These are phyloP conservation scores for Vaccinium vitisidaea DNA, from an alignment of 148 eudicot species.

Conservation along the genomic window DNA sequence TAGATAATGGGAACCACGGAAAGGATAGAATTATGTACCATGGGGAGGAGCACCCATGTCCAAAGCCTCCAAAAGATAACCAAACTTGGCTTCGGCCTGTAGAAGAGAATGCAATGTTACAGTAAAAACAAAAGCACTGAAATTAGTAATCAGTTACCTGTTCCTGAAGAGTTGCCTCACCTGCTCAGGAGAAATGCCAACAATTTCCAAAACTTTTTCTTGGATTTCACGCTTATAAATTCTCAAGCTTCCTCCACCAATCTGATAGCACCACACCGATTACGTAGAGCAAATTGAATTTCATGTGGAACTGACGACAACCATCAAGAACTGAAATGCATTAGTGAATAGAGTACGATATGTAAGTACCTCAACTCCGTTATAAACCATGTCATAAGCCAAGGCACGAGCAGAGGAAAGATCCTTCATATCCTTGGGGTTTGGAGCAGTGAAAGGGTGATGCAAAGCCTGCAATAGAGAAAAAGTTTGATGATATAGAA, in stretches of 20 bases:
- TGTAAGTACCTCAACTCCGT: constrained; percentile 82
- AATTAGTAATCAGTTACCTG: background rate
- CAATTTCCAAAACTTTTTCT: constrained; percentile 73
- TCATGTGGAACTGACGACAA: background rate
- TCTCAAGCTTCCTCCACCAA: constrained; percentile 96
- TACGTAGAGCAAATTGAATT: background rate
- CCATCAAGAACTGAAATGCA: background rate
- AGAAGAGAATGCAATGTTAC: constrained; percentile 13
- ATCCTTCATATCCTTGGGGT: constrained; percentile 87
- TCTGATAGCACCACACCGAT: constrained; percentile 6
- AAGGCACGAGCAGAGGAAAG: constrained; percentile 95
- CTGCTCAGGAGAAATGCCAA: constrained; percentile 83
- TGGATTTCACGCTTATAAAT: constrained; percentile 88
- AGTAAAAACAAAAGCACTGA: background rate
- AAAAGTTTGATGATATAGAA: background rate
- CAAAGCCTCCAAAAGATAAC: constrained; percentile 96
- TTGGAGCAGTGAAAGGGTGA: constrained; percentile 98
- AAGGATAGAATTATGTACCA: constrained; percentile 36
- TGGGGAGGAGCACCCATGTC: constrained; percentile 99
- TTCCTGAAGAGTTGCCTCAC: constrained; percentile 28
- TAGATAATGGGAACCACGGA: background rate
- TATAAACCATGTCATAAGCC: constrained; percentile 99
- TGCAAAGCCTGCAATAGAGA: constrained; percentile 71
- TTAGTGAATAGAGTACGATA: background rate
- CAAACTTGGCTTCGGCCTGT: constrained; percentile 96